Evolutionary conservation across 257 asterid genomes (phyloP), one percentile per base, ranked within the genome.

Genomic region (Ilex aquifolium): DNA sequence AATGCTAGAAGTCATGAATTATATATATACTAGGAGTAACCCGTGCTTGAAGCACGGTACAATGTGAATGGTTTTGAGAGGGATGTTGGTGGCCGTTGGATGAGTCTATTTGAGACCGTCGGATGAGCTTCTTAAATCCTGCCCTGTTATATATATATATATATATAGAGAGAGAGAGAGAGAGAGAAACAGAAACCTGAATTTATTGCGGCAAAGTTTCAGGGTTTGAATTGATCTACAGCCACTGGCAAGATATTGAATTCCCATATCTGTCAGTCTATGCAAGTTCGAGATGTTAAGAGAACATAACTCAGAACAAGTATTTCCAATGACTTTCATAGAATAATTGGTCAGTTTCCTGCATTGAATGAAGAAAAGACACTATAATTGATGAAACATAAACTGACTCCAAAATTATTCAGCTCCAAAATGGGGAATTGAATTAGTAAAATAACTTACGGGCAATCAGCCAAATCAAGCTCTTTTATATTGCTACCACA

Each of bases 171-270:
- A 21, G 27, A 21, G 27, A 21, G 27, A 21, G 27, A 21, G 27
- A 21, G 27, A 36, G 7, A 36, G 7, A 36, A 4, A 36, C 42
- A 36, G 7, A 49, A 73, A 90, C 97, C 97, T 90, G 89, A 91
- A 85, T 60, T 69, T 65, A 61, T 77, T 84, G 73, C 89, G 80
- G 50, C 79, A 66, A 66, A 88, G 74, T 74, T 65, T 82, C 67
- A 91, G 80, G 32, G 74, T 78, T 67, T 62, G 82, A 68, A 91
- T 77, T 29, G 71, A 75, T 82, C 71, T 72, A 69, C 97, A 88
- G 61, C 96, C 91, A 59, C 85, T 78, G 21, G 96, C 88, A 57
- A 91, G 85, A 79, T 65, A 77, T 70, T 83, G 84, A 73, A 91
- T 32, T 74, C 87, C 93, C 67, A 80, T 17, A 73, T 88, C 94